Percentiles rank a stretch among this genome's conserved stretches.
Conservation (phyloP, 1,284 basidiomycete species). For the Apiotrichum veenhuisii region DNA sequence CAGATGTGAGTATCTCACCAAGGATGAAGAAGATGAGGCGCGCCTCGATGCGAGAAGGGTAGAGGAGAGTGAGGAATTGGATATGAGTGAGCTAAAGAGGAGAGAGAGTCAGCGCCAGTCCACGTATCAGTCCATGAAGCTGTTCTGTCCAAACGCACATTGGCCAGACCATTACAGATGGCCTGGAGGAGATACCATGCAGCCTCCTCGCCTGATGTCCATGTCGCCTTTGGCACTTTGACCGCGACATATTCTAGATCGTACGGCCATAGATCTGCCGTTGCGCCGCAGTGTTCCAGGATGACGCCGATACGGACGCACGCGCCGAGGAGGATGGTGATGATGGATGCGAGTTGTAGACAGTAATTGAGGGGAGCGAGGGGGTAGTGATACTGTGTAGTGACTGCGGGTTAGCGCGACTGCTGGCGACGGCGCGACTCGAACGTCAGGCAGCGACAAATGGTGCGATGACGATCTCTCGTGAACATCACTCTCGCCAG, state of each 20-base stretch:
- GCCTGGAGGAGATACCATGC: slow-evolving; percentile 88
- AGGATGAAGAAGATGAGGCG: slow-evolving; percentile 82
- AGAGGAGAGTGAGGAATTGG: slow-evolving; percentile 93
- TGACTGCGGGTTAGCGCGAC: slow-evolving; percentile 57
- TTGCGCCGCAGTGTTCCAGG: slow-evolving; percentile 58
- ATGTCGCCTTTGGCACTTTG: slow-evolving; percentile 66
- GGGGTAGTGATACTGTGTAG: slow-evolving; percentile 92
- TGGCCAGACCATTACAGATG: slow-evolving; percentile 75
- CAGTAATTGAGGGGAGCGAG: slow-evolving; percentile 87
- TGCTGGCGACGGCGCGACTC: background rate
- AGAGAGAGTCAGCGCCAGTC: slow-evolving; percentile 6
- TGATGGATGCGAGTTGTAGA: slow-evolving; percentile 78
- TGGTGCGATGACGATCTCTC: too few relatives aligned
- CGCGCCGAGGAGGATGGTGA: slow-evolving; percentile 70
- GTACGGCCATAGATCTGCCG: slow-evolving; percentile 82
- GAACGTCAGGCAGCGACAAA: too few relatives aligned
- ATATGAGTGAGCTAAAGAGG: slow-evolving; percentile 94
- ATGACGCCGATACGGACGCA: slow-evolving; percentile 74
- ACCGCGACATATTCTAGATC: slow-evolving; percentile 89
- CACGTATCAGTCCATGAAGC: too few relatives aligned
- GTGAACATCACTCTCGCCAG: too few relatives aligned
- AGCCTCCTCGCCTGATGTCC: slow-evolving; percentile 66
- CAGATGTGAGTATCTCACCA: slow-evolving; percentile 52
- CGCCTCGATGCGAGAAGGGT: slow-evolving; percentile 87
- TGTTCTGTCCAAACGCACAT: too few relatives aligned